phyloP scores from a whole-genome alignment of 1,284 basidiomycete genomes.

The Amylostereum areolatum region DNA sequence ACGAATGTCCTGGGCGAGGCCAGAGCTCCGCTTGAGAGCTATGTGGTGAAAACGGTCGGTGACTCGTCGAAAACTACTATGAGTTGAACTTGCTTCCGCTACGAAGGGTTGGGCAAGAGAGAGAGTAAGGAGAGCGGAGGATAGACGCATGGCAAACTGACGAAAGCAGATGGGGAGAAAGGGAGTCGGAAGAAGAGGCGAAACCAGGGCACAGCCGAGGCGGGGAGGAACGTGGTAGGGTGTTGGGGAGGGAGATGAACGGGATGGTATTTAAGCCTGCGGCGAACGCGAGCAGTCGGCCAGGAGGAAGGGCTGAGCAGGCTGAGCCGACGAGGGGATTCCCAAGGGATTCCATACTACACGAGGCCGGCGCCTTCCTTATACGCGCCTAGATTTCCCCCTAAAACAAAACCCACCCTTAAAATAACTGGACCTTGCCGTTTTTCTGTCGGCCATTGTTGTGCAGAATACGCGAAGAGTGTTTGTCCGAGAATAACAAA shows the following conservation, averaged over 20 bases:
- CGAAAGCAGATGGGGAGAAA: conserved; percentile 6
- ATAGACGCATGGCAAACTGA: conserved; percentile 12
- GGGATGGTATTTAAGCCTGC: not conserved
- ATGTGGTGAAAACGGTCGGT: conserved; percentile 31
- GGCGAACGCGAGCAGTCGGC: not conserved
- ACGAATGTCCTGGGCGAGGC: conserved; percentile 62
- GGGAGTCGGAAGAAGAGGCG: conserved; percentile 1
- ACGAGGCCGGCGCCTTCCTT: too few relatives aligned
- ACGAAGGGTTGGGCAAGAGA: conserved; percentile 27
- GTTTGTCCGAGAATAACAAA: too few relatives aligned
- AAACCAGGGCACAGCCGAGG: conserved; percentile 12
- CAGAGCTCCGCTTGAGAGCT: conserved; percentile 45
- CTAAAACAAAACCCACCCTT: too few relatives aligned
- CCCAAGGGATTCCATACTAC: too few relatives aligned
- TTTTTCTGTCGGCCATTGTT: too few relatives aligned
- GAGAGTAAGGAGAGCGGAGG: conserved; percentile 29
- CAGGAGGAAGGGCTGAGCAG: conserved; percentile 1
- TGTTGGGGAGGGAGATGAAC: not conserved
- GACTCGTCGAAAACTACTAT: conserved; percentile 25
- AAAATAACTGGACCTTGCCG: too few relatives aligned
- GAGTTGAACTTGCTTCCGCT: conserved; percentile 28
- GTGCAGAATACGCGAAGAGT: too few relatives aligned
- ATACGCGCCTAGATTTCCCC: too few relatives aligned
- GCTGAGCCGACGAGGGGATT: not conserved
- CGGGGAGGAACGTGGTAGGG: not conserved